Evolutionary conservation across 2,329 filamentous ascomycete species (phyloP).

Genomic region (Fusarium staphyleae): DNA sequence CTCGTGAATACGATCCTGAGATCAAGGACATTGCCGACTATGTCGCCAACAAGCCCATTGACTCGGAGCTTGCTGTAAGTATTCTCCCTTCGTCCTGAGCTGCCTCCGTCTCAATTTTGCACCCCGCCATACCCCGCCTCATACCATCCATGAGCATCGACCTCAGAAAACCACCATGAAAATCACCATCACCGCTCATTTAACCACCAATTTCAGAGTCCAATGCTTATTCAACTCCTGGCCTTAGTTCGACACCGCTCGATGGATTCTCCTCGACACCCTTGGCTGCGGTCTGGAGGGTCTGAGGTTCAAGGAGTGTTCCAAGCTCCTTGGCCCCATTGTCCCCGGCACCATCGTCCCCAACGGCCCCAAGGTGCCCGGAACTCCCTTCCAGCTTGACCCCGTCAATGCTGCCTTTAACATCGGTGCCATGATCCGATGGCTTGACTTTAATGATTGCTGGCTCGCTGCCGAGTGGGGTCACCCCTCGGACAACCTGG

Average conservation of each 20-base stretch:
- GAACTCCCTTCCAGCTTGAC: slow-evolving; percentile 92
- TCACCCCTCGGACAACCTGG: slow-evolving; percentile 97
- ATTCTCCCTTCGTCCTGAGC: background rate
- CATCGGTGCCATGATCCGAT: slow-evolving; percentile 98
- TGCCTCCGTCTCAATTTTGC: slow-evolving; percentile 7
- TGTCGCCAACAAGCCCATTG: slow-evolving; percentile 88
- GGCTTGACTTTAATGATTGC: slow-evolving; percentile 99
- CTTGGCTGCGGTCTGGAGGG: slow-evolving; percentile 96
- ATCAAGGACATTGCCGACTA: slow-evolving; percentile 95
- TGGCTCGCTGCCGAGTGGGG: slow-evolving; percentile 99
- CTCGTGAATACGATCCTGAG: slow-evolving; percentile 82
- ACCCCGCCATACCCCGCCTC: slow-evolving; percentile 35
- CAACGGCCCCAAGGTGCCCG: slow-evolving; percentile 88
- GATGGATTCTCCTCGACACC: slow-evolving; percentile 96
- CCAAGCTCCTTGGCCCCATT: slow-evolving; percentile 90
- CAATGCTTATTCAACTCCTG: slow-evolving; percentile 11
- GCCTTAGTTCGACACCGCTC: slow-evolving; percentile 86
- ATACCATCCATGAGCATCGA: background rate
- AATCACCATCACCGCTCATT: slow-evolving; percentile 11
- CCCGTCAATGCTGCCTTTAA: slow-evolving; percentile 97
- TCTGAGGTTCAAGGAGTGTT: slow-evolving; percentile 93
- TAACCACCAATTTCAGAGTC: background rate
- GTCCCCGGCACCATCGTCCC: slow-evolving; percentile 91
- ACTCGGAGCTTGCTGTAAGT: slow-evolving; percentile 91
- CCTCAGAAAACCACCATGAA: slow-evolving; percentile 7